Evolutionary conservation across 805 yeast species (phyloP).

Genomic region (Candida qinlingensis): DNA sequence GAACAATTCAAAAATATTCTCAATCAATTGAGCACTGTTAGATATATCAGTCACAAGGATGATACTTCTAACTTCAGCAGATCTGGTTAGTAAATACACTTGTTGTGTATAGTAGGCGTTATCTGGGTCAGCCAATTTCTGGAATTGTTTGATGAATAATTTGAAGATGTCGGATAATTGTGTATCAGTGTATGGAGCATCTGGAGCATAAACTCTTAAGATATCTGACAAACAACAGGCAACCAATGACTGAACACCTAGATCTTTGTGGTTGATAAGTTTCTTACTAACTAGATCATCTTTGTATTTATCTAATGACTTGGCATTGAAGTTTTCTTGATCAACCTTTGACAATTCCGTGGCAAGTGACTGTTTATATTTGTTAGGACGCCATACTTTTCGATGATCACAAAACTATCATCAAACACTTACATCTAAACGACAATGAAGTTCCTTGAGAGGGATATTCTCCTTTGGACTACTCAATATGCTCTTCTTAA

Average conservation of each 20-base stretch:
- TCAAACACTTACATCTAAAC: conserved; percentile 43
- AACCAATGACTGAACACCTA: conserved; percentile 62
- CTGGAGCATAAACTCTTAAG: conserved; percentile 76
- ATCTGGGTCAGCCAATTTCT: conserved; percentile 46
- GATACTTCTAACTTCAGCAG: conserved; percentile 72
- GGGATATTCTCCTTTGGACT: conserved; percentile 53
- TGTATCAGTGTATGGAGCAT: conserved; percentile 73
- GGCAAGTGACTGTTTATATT: conserved; percentile 36
- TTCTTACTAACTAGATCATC: conserved; percentile 53
- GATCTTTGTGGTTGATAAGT: conserved; percentile 53
- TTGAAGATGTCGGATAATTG: conserved; percentile 63
- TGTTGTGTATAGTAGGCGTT: conserved; percentile 60
- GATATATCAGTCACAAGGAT: conserved; percentile 73
- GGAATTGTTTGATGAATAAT: conserved; percentile 59
- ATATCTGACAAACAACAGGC: conserved; percentile 77
- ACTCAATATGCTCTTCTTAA: conserved; percentile 47
- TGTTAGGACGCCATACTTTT: conserved; percentile 8
- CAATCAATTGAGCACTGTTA: conserved; percentile 49
- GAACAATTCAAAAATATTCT: conserved; percentile 52
- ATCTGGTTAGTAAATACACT: conserved; percentile 55
- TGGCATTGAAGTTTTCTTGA: conserved; percentile 51
- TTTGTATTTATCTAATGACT: conserved; percentile 40
- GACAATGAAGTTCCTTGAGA: conserved; percentile 51
- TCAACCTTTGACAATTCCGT: conserved; percentile 59
- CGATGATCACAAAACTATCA: not conserved